Conservation (phyloP, 1,284 basidiomycete species). For the Ganoderma boninense region DNA sequence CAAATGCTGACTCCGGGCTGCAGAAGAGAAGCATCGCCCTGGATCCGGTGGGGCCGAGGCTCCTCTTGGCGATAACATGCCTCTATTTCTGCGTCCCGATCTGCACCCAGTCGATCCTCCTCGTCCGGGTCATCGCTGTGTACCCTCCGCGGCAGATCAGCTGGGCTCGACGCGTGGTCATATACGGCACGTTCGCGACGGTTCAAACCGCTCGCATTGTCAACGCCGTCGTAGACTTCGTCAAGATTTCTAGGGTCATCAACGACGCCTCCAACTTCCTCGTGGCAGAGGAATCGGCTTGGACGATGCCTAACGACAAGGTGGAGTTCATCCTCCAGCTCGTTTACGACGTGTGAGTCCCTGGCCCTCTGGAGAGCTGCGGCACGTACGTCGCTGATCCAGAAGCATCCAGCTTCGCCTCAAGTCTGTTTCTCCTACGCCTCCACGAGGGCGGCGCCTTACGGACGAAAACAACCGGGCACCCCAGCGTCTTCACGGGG, state of each 20-base stretch:
- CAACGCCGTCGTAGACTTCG: not conserved
- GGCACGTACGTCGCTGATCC: too few relatives aligned
- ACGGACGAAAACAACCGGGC: not conserved
- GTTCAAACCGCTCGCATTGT: not conserved
- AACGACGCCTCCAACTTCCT: too few relatives aligned
- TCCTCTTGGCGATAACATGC: conserved; percentile 14
- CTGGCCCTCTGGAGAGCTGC: too few relatives aligned
- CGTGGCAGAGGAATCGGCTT: too few relatives aligned
- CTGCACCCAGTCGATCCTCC: conserved; percentile 33
- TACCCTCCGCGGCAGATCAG: conserved; percentile 26
- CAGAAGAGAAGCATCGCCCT: not conserved
- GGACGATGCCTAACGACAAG: conserved; percentile 16
- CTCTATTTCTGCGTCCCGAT: conserved; percentile 27
- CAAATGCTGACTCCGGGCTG: too few relatives aligned
- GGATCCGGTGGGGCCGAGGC: not conserved
- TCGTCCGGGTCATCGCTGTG: conserved; percentile 36
- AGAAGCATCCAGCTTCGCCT: not conserved
- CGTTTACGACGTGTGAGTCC: conserved; percentile 34
- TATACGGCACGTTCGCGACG: conserved; percentile 4
- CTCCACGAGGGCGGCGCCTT: not conserved
- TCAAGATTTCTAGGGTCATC: not conserved
- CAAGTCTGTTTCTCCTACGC: not conserved
- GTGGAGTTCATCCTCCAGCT: conserved; percentile 39
- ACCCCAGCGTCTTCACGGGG: not conserved
- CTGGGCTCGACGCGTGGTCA: not conserved